Percentiles rank a stretch among this genome's conserved stretches.
These are phyloP conservation scores for Glomus cerebriforme DNA, from an alignment of 192 early-diverging fungal genomes.

Conservation along the genomic window DNA sequence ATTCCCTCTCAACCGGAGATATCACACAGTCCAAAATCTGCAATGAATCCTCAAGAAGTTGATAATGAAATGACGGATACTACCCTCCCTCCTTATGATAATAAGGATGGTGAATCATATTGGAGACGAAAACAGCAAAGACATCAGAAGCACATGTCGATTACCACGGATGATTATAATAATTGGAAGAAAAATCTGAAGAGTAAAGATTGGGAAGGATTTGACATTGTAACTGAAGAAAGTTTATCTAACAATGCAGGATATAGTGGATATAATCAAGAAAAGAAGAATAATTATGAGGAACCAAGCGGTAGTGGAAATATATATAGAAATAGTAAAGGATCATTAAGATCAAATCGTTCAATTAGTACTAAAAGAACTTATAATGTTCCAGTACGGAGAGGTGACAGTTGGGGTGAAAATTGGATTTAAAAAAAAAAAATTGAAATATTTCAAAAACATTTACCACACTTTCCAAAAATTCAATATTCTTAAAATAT, in stretches of 20 bases:
- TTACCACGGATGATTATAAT: background rate
- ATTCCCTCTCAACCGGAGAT: background rate
- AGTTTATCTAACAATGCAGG: background rate
- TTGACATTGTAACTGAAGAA: background rate
- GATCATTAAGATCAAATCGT: background rate
- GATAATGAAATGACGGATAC: too few species aligned
- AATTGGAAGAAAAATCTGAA: background rate
- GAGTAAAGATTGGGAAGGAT: background rate
- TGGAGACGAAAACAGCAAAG: background rate
- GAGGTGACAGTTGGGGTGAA: background rate
- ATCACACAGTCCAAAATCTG: background rate
- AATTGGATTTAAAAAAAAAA: conserved; percentile 4
- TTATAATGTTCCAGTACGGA: background rate
- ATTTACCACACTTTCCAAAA: too few species aligned
- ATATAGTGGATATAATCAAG: background rate
- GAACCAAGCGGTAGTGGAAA: background rate
- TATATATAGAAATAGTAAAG: background rate
- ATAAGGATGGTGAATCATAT: background rate
- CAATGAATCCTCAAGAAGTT: background rate
- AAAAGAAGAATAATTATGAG: background rate
- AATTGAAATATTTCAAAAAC: too few species aligned
- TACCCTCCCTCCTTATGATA: background rate
- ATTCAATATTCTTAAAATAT: background rate
- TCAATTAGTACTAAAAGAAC: background rate
- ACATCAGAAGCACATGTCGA: background rate